phyloP scores from a whole-genome alignment of 2,329 filamentous ascomycete species.

The Podosphaera aphanis region DNA sequence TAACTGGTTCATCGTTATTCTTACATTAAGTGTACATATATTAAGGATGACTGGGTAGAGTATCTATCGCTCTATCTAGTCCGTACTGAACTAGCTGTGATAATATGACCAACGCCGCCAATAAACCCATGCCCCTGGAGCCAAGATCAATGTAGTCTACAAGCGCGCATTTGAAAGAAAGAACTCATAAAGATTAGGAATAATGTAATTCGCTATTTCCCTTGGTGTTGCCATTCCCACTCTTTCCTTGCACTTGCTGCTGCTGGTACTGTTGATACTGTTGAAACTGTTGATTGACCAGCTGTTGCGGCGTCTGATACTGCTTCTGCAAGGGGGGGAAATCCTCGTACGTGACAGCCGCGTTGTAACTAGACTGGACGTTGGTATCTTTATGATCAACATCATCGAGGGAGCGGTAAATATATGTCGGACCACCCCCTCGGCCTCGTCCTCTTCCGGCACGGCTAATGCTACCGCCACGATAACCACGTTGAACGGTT shows the following conservation, averaged over 20 bases:
- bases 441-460: conserved; percentile 21
- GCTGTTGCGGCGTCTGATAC: conserved; percentile 15
- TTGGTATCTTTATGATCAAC: conserved; percentile 25
- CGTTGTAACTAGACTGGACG: conserved; percentile 15
- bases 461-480: conserved; percentile 17
- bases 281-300: conserved; percentile 15
- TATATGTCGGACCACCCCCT: conserved; percentile 19
- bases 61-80: background rate
- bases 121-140: background rate
- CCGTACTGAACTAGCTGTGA: background rate
- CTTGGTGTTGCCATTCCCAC: conserved; percentile 5
- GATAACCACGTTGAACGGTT: conserved; percentile 17
- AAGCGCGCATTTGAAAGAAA: background rate
- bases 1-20: too few relatives aligned
- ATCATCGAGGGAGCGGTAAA: conserved; percentile 47
- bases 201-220: conserved; percentile 14
- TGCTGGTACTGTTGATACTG: conserved; percentile 8
- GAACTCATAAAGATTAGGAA: conserved; percentile 4
- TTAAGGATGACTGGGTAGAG: too few relatives aligned
- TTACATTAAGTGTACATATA: too few relatives aligned
- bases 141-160: background rate
- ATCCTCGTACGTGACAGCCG: conserved; percentile 16
- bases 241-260: conserved; percentile 11
- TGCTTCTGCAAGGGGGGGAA: conserved; percentile 16
- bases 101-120: background rate